phyloP scores from a whole-genome alignment of 768 basidiomycete species.

The Nidularia sp. region DNA sequence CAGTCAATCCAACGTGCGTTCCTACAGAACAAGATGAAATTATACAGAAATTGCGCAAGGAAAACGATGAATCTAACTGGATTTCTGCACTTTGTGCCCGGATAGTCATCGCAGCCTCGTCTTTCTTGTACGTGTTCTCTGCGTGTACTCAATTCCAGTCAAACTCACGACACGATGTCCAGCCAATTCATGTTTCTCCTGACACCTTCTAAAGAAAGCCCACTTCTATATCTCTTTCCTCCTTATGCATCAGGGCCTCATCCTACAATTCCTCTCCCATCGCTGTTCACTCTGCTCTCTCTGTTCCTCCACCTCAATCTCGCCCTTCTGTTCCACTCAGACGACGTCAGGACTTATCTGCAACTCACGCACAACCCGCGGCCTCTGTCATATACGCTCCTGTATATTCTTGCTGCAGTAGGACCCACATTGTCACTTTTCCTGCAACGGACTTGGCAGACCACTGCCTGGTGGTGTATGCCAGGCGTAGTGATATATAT shows the following conservation, averaged over 20 bases:
- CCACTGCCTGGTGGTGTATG: conserved; percentile 48
- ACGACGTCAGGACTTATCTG: conserved; percentile 28
- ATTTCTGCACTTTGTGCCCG: conserved; percentile 36
- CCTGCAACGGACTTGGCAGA: conserved; percentile 47
- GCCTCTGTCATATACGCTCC: conserved; percentile 26
- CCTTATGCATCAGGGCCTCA: conserved; percentile 9
- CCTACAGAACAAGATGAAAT: conserved; percentile 57
- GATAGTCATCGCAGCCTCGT: conserved; percentile 38
- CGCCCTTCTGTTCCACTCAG: conserved; percentile 33
- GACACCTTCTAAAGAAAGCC: conserved; percentile 37
- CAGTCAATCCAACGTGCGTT: not conserved
- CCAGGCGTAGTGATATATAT: conserved; percentile 38
- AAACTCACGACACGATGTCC: not conserved
- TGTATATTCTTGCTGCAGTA: conserved; percentile 34
- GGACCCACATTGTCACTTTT: conserved; percentile 47
- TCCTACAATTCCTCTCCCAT: conserved; percentile 38
- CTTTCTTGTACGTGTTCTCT: conserved; percentile 35
- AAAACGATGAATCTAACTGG: conserved; percentile 37
- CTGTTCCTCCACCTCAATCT: conserved; percentile 50
- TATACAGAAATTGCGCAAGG: conserved; percentile 42
- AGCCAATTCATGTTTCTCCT: conserved; percentile 50
- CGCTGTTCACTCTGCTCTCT: conserved; percentile 42
- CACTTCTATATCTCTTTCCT: conserved; percentile 42
- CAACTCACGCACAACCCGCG: conserved; percentile 16
- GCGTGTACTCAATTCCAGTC: not conserved